Base-by-base conservation (phyloP, 345 rosid species). In the Brassica cretica region DNA sequence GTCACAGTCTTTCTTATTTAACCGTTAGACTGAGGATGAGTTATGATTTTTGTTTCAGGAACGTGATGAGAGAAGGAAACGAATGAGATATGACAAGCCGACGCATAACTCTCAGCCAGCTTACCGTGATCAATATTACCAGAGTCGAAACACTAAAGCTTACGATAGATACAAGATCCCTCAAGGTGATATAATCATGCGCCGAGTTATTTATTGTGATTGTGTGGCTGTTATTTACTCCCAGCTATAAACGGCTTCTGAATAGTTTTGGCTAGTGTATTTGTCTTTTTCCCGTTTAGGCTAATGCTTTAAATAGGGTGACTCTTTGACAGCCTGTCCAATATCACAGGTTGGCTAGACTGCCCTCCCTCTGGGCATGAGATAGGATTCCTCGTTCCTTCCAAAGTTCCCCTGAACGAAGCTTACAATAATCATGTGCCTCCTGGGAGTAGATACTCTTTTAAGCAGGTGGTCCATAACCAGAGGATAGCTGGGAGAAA, bases 371-470 rank as follows among this genome's bases (percentile, higher is more conserved):
- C 21, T 83, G 99, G 99, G 74, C 73, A 80, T 41, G 99, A 93
- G 78, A 89, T 96, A 35, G 82, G 81, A 73, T 80, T 78, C 72
- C 76, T 96, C 9, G 80, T 96, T 81, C 99, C 99, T 77, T 96
- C 99, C 2, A 96, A 96, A 86, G 96, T 90, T 81, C 99, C 99
- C 8, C 91, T 96, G 51, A 86, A 91, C 70, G 99, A 96, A 87
- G 67, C 83, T 78, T 96, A 82, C 84, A 88, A 89, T 78, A 95
- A 78, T 44, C 78, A 71, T 76, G 83, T 96, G 66, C 96, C 90
- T 82, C 96, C 97, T 63, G 97, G 99, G 66, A 87, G 81, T 88
- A 87, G 99, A 89, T 96, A 96, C 88, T 96, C 99, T 29, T 96
- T 93, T 82, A 91, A 93, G 74, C 99, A 93, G 86, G 98, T 93